Evolutionary conservation across 1,284 basidiomycete genomes (phyloP).

Genomic region (Ceratobasidium sp.): DNA sequence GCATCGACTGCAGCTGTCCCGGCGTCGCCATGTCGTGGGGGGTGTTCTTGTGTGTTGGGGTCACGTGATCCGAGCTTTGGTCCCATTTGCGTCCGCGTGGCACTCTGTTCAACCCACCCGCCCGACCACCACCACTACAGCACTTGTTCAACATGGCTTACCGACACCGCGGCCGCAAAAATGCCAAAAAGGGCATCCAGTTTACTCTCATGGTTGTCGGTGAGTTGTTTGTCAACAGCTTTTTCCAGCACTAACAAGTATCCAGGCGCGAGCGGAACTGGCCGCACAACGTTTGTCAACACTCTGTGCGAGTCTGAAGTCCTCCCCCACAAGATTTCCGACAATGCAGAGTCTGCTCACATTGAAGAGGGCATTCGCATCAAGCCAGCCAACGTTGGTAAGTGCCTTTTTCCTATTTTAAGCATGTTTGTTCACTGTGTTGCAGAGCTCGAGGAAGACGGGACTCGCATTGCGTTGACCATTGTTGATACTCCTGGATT

Average conservation of each 20-base stretch:
- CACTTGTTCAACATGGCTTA: slow-evolving; percentile 57
- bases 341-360: slow-evolving; percentile 88
- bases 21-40: slow-evolving; percentile 28
- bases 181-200: slow-evolving; percentile 96
- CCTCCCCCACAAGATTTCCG: slow-evolving; percentile 81
- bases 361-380: slow-evolving; percentile 94
- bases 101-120: slow-evolving; percentile 26
- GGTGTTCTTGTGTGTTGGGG: slow-evolving; percentile 14
- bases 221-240: slow-evolving; percentile 54
- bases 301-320: slow-evolving; percentile 95
- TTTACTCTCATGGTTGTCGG: slow-evolving; percentile 95
- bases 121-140: slow-evolving; percentile 11
- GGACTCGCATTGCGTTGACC: slow-evolving; percentile 95
- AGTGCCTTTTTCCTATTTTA: slow-evolving; percentile 50
- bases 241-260: slow-evolving; percentile 13
- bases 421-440: slow-evolving; percentile 14
- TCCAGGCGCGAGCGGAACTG: slow-evolving; percentile 90
- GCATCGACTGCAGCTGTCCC: background rate
- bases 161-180: slow-evolving; percentile 82
- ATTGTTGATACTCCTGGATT: slow-evolving; percentile 99
- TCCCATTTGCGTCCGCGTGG: slow-evolving; percentile 13
- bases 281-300: slow-evolving; percentile 97
- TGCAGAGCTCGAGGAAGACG: slow-evolving; percentile 96
- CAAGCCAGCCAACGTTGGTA: slow-evolving; percentile 92
- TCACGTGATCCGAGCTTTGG: slow-evolving; percentile 24